Evolutionary conservation across 352 stramenopile species (phyloP), one percentile per base, ranked within the genome.

Genomic region (Globisporangium orthogonon): DNA sequence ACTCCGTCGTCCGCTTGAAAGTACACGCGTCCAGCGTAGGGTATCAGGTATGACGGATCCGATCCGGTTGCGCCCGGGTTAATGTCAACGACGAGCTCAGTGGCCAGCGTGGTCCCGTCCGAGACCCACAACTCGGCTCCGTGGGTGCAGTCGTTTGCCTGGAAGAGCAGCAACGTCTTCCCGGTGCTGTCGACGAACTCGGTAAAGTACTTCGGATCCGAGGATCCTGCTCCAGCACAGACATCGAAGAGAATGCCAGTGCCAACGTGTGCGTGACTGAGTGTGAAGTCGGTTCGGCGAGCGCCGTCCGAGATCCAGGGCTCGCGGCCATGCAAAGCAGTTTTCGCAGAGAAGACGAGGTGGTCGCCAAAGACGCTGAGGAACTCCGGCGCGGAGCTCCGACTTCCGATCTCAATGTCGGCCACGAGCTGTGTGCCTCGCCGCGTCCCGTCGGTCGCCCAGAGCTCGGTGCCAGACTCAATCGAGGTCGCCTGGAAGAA

Each of bases 1-100:
- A 70, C 63, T 35, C 87, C 76, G 58, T 97, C 89, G 51, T 94
- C 70, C 10, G 89, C 89, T 40, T 87, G 74, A 62, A 97, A 97
- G 50, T 76, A 89, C 3, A 85, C 66, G 4, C 61, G 58, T 15
- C 51, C 61, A 14, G 61, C 52, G 37, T 79, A 91, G 7, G 52
- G 48, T 2, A 70, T 86, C 15, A 96, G 50, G 57, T 78, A 89
- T 2, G 63, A 67, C 30, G 86, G 84, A 7, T 33, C 46, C 2
- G 78, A 91, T 2, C 77, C 69, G 10, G 23, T 31, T 0, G 50
- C 14, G 1, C 89, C 89, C 2, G 58, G 9, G 17, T 50, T 35
- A 35, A 97, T 81, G 53, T 95, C 83, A 2, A 61, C 33, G n/a
- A 97, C 55, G 5, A 95, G 58, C 15, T 33, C 39, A 4, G 82